Evolutionary conservation across 176 grass and related monocot species (phyloP).

Genomic region (Aegilops umbellulata): DNA sequence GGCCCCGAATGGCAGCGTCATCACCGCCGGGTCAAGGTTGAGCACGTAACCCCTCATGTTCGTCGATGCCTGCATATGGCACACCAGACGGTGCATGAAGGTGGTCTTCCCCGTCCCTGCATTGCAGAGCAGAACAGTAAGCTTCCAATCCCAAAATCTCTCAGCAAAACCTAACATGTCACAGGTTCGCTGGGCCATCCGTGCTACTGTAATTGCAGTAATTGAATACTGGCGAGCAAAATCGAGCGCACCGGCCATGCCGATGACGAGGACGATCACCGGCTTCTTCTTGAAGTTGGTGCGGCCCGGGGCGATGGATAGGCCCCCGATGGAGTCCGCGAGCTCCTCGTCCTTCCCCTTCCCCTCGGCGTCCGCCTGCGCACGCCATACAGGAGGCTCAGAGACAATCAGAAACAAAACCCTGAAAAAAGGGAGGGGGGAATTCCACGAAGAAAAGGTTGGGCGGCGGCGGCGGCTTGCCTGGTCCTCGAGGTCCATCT

Average conservation of each 20-base stretch:
- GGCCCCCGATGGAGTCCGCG: slow-evolving; percentile 63
- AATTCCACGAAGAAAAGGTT: background rate
- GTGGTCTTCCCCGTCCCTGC: slow-evolving; percentile 92
- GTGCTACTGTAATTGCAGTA: background rate
- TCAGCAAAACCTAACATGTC: background rate
- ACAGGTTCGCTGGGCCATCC: background rate
- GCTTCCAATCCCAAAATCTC: background rate
- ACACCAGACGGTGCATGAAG: slow-evolving; percentile 82
- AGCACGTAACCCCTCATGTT: slow-evolving; percentile 82
- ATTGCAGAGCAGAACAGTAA: background rate
- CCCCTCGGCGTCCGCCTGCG: slow-evolving; percentile 33
- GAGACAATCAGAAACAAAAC: background rate
- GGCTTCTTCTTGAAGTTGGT: slow-evolving; percentile 82
- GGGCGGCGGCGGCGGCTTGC: slow-evolving; percentile 5
- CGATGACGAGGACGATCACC: slow-evolving; percentile 81
- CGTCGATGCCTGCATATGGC: slow-evolving; percentile 45
- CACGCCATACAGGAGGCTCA: no score
- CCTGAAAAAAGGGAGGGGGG: background rate
- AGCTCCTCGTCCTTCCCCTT: slow-evolving; percentile 57
- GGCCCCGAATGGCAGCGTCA: slow-evolving; percentile 82
- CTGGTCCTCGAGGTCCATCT: slow-evolving; percentile 55
- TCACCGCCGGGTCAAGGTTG: slow-evolving; percentile 87
- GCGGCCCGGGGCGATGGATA: slow-evolving; percentile 54
- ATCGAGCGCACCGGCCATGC: slow-evolving; percentile 72
- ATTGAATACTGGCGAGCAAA: background rate